Evolutionary conservation across 2,329 filamentous ascomycete species (phyloP).

Genomic region (Sclerotinia trifoliorum): DNA sequence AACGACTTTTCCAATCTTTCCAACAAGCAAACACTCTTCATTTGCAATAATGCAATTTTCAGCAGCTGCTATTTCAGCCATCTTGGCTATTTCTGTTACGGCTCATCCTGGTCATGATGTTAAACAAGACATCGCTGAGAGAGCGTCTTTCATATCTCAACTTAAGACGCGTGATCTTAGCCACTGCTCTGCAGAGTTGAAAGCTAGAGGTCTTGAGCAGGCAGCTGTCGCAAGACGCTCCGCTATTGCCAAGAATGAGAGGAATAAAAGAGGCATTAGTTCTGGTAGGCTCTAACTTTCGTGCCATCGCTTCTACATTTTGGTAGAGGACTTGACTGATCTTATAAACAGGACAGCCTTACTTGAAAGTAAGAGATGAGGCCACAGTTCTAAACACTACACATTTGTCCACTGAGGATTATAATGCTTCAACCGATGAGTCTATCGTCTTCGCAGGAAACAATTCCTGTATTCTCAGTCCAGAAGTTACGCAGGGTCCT

Average conservation of each 20-base stretch:
- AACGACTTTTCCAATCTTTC: not conserved
- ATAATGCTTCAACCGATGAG: conserved; percentile 40
- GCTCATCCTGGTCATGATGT: conserved; percentile 45
- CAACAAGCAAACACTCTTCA: not conserved
- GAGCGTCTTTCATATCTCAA: conserved; percentile 40
- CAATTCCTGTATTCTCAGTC: conserved; percentile 50
- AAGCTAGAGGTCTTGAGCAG: conserved; percentile 42
- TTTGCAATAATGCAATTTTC: conserved; percentile 2
- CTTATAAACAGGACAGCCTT: not conserved
- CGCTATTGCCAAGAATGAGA: conserved; percentile 39
- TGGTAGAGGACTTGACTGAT: not conserved
- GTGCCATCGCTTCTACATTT: not conserved
- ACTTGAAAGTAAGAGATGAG: conserved; percentile 26
- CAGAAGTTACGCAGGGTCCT: conserved; percentile 54
- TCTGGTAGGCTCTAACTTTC: not conserved
- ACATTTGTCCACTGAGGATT: conserved; percentile 33
- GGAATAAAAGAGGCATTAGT: conserved; percentile 38
- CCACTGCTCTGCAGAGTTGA: conserved; percentile 43
- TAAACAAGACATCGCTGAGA: conserved; percentile 40
- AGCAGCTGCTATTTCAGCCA: not conserved
- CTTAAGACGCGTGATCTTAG: conserved; percentile 40
- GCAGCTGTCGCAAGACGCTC: conserved; percentile 41
- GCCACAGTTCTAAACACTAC: conserved; percentile 25
- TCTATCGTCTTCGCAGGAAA: conserved; percentile 45
- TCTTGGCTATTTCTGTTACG: not conserved